Base-by-base conservation (phyloP, 2,329 filamentous ascomycete genomes). In the Colletotrichum sp. region DNA sequence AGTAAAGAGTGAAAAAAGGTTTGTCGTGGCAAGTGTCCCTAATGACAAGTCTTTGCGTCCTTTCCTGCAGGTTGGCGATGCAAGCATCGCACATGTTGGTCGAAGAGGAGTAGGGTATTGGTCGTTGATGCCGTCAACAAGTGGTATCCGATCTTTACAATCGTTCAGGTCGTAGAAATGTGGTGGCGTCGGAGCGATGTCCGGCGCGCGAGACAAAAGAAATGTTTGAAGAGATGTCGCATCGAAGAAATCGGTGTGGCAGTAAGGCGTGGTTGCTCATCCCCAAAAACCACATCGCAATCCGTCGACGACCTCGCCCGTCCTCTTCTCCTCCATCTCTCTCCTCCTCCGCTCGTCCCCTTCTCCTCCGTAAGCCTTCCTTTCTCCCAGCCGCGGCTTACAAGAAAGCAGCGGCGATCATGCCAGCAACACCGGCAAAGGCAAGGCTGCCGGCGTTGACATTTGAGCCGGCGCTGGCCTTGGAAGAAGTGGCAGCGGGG, bases 371-470 rank as follows among this genome's bases (percentile, higher is more conserved):
- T 61, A 16, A 4, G 5, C 28, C 32, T 11, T 30, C 27, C 9
- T 22, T 16, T 15, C 22, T 34, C 59, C 60, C 16, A 22, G 12
- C 19, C n/a, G n/a, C 55, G n/a, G 48, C 73, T 86, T 90, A 92
- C 81, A 92, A 82, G 73, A 92, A 77, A n/a, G 86, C 88, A 19
- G 87, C 87, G 63, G 85, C 85, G n/a, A 89, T 80, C 78, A 90
- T 86, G 69, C 88, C 90, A 59, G 86, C 86, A 61, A 90, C 80
- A 68, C 87, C 89, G n/a, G 86, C 88, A 52, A 90, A 79, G 39
- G 86, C 87, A 15, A 90, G 80, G 61, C 86, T 85, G 67, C 85
- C 83, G 19, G 86, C 86, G 59, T 86, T 84, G 57, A 91, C 82
- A 27, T 81, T 78, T 28, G 83, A 79, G 8, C 84, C 79, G 57